Percentiles rank a stretch among this genome's conserved stretches.
These are phyloP conservation scores for Kuraishia piskuri DNA, from an alignment of 805 yeast genomes.

Conservation along the genomic window DNA sequence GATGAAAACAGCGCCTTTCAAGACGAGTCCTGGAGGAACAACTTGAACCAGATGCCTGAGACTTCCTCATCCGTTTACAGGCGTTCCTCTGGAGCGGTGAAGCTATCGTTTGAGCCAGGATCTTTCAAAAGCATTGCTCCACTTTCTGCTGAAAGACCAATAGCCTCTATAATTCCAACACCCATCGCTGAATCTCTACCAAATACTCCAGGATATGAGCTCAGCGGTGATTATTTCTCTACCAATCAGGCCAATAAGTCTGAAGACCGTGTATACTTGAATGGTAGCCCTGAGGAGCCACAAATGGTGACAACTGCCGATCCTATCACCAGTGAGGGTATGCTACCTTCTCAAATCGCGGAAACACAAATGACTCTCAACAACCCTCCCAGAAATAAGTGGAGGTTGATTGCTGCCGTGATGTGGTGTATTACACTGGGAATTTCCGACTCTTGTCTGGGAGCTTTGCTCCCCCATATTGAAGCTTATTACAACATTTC, in stretches of 20 bases:
- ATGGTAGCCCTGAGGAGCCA: not conserved
- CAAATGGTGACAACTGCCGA: not conserved
- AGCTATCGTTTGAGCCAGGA: slow-evolving; percentile 7
- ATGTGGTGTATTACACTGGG: slow-evolving; percentile 35
- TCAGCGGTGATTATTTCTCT: slow-evolving; percentile 5
- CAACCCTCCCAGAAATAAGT: slow-evolving; percentile 33
- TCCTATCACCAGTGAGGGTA: not conserved
- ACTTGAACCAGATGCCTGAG: slow-evolving; percentile 38
- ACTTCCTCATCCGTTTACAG: slow-evolving; percentile 12
- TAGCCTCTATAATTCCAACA: slow-evolving; percentile 18
- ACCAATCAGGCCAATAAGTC: not conserved
- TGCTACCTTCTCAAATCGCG: not conserved
- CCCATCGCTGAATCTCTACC: slow-evolving; percentile 33
- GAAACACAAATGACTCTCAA: slow-evolving; percentile 24
- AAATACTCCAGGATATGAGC: slow-evolving; percentile 30
- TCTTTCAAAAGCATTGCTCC: slow-evolving; percentile 6
- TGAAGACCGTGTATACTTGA: not conserved
- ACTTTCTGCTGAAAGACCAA: not conserved
- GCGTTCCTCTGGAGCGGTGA: not conserved
- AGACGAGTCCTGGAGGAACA: slow-evolving; percentile 41
- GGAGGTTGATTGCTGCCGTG: slow-evolving; percentile 32
- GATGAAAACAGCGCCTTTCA: not conserved
- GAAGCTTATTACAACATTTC: slow-evolving; percentile 37
- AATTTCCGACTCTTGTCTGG: slow-evolving; percentile 48
- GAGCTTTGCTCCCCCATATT: slow-evolving; percentile 48